A percentile compares a stretch with the other conserved stretches of the same genome.
These are phyloP conservation scores for Allomyces javanicus DNA, from an alignment of 192 early-diverging fungal genomes.

Conservation along the genomic window DNA sequence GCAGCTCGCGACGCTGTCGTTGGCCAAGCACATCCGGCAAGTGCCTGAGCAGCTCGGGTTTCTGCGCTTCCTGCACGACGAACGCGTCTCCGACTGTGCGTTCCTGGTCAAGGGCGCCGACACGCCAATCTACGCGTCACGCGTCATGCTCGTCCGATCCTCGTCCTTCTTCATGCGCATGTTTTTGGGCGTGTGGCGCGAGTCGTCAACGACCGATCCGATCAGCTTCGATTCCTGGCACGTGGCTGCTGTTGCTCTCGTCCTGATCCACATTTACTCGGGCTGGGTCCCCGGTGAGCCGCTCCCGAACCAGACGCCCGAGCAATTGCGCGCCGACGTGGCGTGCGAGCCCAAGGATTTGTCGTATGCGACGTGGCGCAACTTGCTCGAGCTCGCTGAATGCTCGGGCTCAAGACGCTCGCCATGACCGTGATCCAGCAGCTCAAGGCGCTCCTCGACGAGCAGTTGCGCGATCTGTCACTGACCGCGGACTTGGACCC, in stretches of 20 bases:
- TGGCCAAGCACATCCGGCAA: too few relatives aligned
- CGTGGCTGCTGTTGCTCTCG: neutral
- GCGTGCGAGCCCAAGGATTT: neutral
- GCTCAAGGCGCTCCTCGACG: neutral
- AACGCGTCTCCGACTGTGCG: too few relatives aligned
- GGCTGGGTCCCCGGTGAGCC: neutral
- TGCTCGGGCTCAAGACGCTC: neutral
- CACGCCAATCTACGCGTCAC: too few relatives aligned
- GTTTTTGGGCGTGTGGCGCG: too few relatives aligned
- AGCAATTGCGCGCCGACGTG: neutral
- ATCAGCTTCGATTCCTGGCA: neutral
- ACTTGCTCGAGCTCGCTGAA: neutral
- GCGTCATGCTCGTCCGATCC: too few relatives aligned
- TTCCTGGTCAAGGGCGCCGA: too few relatives aligned
- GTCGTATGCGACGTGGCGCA: neutral
- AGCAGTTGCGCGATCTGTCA: neutral
- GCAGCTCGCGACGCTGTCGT: too few relatives aligned
- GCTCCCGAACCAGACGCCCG: neutral
- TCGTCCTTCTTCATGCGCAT: too few relatives aligned
- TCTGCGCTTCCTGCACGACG: too few relatives aligned
- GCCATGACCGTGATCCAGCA: neutral
- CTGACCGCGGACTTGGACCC: too few relatives aligned
- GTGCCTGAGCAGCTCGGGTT: too few relatives aligned
- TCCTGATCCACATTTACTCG: neutral
- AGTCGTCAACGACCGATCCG: neutral